These are phyloP conservation scores for Escovopsis weberi DNA, from an alignment of 2,329 filamentous ascomycete genomes.

Conservation along the genomic window DNA sequence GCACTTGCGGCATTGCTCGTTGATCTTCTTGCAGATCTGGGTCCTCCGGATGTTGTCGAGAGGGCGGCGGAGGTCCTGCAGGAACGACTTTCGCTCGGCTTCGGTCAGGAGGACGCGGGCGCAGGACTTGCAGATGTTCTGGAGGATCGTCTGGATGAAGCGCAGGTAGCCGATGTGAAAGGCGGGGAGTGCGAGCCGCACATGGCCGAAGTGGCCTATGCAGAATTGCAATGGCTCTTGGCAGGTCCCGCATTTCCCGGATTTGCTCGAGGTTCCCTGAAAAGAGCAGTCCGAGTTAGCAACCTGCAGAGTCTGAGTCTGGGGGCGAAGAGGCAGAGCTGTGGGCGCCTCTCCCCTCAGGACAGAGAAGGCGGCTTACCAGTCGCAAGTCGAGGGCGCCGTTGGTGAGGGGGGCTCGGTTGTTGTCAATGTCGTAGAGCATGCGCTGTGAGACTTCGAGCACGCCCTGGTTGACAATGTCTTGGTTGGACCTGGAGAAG, in stretches of 20 bases:
- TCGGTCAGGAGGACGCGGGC: slow-evolving; percentile 72
- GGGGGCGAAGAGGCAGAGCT: no score
- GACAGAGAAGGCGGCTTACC: slow-evolving; percentile 20
- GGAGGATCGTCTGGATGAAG: slow-evolving; percentile 79
- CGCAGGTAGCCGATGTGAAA: slow-evolving; percentile 96
- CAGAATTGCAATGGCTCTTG: slow-evolving; percentile 68
- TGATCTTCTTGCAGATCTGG: slow-evolving; percentile 76
- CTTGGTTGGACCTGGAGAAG: slow-evolving; percentile 61
- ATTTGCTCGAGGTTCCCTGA: slow-evolving; percentile 73
- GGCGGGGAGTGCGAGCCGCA: slow-evolving; percentile 76
- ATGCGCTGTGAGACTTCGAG: slow-evolving; percentile 88
- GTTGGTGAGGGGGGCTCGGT: slow-evolving; percentile 60
- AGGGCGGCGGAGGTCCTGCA: slow-evolving; percentile 68
- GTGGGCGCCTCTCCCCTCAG: no score
- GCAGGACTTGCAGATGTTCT: slow-evolving; percentile 93
- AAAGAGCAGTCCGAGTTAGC: not conserved
- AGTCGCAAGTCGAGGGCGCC: slow-evolving; percentile 80
- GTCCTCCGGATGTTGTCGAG: slow-evolving; percentile 77
- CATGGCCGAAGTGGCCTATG: slow-evolving; percentile 90
- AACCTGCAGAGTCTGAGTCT: not conserved
- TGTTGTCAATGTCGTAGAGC: slow-evolving; percentile 78
- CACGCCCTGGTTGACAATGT: slow-evolving; percentile 90
- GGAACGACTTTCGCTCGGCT: slow-evolving; percentile 57
- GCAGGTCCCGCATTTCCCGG: slow-evolving; percentile 67
- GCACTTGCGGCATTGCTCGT: slow-evolving; percentile 77